Conservation (phyloP, 2,329 filamentous ascomycete species). For the Colletotrichum australisinense region DNA sequence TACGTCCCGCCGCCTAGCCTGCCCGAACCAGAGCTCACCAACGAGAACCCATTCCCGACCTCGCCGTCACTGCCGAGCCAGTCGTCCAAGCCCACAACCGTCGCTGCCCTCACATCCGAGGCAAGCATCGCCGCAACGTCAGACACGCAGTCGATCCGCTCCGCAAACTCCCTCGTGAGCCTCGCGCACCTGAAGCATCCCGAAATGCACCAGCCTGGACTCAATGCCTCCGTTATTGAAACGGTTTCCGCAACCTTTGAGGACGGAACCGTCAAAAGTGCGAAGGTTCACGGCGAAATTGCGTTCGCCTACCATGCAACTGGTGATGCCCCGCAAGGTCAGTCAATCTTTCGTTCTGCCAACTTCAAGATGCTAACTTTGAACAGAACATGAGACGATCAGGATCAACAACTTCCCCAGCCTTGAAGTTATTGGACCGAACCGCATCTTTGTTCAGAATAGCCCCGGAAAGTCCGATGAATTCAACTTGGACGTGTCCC, state of each 20-base stretch:
- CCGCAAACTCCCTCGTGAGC: conserved; percentile 81
- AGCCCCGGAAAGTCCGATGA: conserved; percentile 76
- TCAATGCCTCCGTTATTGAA: conserved; percentile 92
- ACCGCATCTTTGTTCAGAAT: conserved; percentile 88
- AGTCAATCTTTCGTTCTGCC: conserved; percentile 41
- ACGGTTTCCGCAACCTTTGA: conserved; percentile 89
- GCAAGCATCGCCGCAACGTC: conserved; percentile 70
- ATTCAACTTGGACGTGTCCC: conserved; percentile 80
- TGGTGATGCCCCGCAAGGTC: conserved; percentile 52
- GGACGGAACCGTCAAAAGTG: conserved; percentile 75
- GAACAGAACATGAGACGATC: conserved; percentile 72
- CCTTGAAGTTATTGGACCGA: conserved; percentile 94
- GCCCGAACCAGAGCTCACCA: conserved; percentile 49
- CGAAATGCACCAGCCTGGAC: conserved; percentile 81
- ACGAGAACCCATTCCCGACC: conserved; percentile 47
- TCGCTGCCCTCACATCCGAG: conserved; percentile 72
- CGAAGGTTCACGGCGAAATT: conserved; percentile 86
- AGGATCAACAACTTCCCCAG: conserved; percentile 87
- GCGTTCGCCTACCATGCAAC: conserved; percentile 81
- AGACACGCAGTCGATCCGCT: conserved; percentile 92
- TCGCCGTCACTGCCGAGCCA: conserved; percentile 51
- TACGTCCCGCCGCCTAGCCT: conserved; percentile 71
- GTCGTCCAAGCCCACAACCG: conserved; percentile 55
- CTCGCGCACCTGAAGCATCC: conserved; percentile 80
- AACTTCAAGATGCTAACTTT: conserved; percentile 2